A percentile compares a stretch with the other conserved stretches of the same genome.
Evolutionary conservation across 495 filamentous ascomycete genomes (phyloP).

Genomic region (Aspergillus olivimuriae): DNA sequence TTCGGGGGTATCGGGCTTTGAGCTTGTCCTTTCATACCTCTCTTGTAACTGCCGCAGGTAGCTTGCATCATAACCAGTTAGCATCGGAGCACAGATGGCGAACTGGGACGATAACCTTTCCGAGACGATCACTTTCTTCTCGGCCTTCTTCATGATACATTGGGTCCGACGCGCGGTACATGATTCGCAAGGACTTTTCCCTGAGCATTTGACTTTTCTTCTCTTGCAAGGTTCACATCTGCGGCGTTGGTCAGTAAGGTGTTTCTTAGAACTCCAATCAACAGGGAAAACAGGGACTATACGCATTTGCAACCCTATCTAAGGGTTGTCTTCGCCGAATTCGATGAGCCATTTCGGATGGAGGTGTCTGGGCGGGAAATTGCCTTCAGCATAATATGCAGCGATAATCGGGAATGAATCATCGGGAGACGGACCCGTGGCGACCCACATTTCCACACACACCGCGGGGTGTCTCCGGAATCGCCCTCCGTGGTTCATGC

Average conservation of each 20-base stretch:
- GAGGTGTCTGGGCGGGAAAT: neutral
- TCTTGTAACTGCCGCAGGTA: neutral
- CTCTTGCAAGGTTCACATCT: constrained; percentile 3
- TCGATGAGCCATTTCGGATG: neutral
- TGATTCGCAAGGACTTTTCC: constrained; percentile 1
- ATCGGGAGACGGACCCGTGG: neutral
- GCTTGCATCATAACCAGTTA: neutral
- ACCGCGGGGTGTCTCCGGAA: too few relatives aligned
- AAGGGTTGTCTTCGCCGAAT: neutral
- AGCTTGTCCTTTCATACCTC: too few relatives aligned
- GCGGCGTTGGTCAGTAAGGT: neutral
- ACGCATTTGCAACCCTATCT: neutral
- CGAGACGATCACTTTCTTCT: constrained; percentile 1
- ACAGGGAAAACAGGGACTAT: neutral
- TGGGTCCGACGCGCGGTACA: neutral
- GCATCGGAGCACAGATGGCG: neutral
- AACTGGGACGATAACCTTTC: neutral
- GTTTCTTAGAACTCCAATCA: neutral
- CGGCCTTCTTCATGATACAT: neutral
- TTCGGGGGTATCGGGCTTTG: too few relatives aligned
- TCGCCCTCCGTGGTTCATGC: too few relatives aligned
- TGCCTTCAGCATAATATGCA: neutral
- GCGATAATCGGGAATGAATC: neutral
- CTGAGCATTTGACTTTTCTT: constrained; percentile 2
- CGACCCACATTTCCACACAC: too few relatives aligned